phyloP scores from a whole-genome alignment of 306 rosid species.

The Sophora flavescens region DNA sequence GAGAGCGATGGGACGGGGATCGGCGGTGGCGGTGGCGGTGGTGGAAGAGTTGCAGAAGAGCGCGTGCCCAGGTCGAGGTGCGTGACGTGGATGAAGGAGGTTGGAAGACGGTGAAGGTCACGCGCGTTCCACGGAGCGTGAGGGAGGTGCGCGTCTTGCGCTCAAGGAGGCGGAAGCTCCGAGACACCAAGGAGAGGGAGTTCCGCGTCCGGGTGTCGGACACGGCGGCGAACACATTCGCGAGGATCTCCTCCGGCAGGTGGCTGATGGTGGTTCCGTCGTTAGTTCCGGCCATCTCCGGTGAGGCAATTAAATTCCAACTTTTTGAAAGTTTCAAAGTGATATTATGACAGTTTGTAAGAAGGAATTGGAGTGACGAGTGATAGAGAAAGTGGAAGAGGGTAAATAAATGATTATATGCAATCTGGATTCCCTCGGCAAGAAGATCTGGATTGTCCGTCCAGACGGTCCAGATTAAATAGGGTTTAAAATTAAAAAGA shows the following conservation, averaged over 20 bases:
- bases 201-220: conserved; percentile 78
- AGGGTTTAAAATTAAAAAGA: no score
- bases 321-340: no score
- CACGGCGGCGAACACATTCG: conserved; percentile 55
- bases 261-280: conserved; percentile 53
- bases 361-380: background rate
- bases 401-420: background rate
- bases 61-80: conserved; percentile 83
- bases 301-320: background rate
- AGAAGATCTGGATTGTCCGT: no score
- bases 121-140: conserved; percentile 93
- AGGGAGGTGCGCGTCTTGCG: conserved; percentile 76
- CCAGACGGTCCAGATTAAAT: no score
- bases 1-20: conserved; percentile 66
- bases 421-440: no score
- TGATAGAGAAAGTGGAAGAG: background rate
- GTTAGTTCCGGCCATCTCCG: conserved; percentile 33
- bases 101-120: conserved; percentile 71
- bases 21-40: conserved; percentile 34
- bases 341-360: no score
- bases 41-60: conserved; percentile 58
- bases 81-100: conserved; percentile 65
- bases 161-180: conserved; percentile 62
- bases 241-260: conserved; percentile 77
- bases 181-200: conserved; percentile 67